phyloP scores from a whole-genome alignment of 1,284 basidiomycete species.

The Ceratobasidium sp. region DNA sequence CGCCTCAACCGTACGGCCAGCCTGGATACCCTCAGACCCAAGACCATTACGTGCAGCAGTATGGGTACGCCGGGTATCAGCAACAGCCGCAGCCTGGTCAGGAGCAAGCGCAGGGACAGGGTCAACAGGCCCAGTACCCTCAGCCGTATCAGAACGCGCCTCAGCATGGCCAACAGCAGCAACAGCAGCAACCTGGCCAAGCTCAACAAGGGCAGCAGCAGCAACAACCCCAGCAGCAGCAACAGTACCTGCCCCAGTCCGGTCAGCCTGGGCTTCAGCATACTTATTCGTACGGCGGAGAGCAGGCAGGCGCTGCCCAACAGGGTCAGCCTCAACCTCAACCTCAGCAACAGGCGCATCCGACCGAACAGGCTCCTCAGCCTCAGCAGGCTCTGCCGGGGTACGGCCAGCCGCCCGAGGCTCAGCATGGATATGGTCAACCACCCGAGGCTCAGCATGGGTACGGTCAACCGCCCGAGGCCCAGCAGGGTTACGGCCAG shows the following conservation, averaged over 20 bases:
- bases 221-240: slow-evolving; percentile 39
- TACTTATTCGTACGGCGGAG: no score
- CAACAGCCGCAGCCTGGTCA: neutral
- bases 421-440: slow-evolving; percentile 43
- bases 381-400: slow-evolving; percentile 5
- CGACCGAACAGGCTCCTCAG: neutral
- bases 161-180: neutral
- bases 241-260: neutral
- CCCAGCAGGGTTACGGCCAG: neutral
- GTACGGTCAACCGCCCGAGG: neutral
- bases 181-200: slow-evolving; percentile 18
- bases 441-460: slow-evolving; percentile 3
- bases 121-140: neutral
- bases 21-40: slow-evolving; percentile 18
- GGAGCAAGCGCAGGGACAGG: slow-evolving; percentile 20
- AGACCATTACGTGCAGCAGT: slow-evolving; percentile 10
- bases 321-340: slow-evolving; percentile 55
- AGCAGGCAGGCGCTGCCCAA: slow-evolving; percentile 42
- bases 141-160: slow-evolving; percentile 4
- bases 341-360: slow-evolving; percentile 48
- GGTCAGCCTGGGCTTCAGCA: neutral
- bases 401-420: slow-evolving; percentile 22
- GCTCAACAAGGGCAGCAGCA: slow-evolving; percentile 16
- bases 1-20: slow-evolving; percentile 55
- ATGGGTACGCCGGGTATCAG: slow-evolving; percentile 16